A percentile compares a stretch with the other conserved stretches of the same genome.
Conservation (phyloP, 2,329 filamentous ascomycete species). For the Beauveria brongniartii region DNA sequence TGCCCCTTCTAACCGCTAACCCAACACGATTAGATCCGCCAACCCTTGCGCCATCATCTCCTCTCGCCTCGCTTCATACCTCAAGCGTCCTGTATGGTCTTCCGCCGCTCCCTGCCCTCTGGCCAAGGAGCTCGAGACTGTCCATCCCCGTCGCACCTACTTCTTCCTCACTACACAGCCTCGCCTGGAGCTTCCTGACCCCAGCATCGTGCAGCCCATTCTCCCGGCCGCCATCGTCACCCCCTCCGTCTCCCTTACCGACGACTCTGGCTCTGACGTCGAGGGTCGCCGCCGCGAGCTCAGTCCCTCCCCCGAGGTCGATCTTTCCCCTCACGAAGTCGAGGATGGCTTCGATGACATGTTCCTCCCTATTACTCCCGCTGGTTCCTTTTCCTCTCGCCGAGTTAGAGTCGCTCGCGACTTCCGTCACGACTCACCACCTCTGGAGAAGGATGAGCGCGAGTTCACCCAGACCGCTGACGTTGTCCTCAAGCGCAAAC, state of each 20-base stretch:
- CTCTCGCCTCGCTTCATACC: constrained; percentile 78
- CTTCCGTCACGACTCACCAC: constrained; percentile 68
- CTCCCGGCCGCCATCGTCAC: constrained; percentile 55
- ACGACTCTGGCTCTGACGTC: constrained; percentile 51
- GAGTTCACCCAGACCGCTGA: constrained; percentile 96
- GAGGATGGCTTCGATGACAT: constrained; percentile 61
- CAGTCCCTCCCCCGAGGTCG: constrained; percentile 88
- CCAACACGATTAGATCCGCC: constrained; percentile 60
- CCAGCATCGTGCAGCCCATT: constrained; percentile 22
- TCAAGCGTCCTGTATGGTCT: constrained; percentile 79
- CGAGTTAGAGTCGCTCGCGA: constrained; percentile 30
- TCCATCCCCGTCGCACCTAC: constrained; percentile 90
- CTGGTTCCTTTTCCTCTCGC: constrained; percentile 52
- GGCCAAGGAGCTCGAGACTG: constrained; percentile 84
- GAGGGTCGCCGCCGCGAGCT: constrained; percentile 62
- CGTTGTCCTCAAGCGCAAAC: constrained; percentile 62
- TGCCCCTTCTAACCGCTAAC: constrained; percentile 15
- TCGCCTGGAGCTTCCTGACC: constrained; percentile 66
- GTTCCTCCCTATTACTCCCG: constrained; percentile 52
- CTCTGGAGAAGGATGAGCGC: constrained; percentile 86
- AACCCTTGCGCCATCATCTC: constrained; percentile 95
- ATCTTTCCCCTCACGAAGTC: constrained; percentile 79
- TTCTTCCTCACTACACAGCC: constrained; percentile 90
- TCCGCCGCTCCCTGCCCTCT: constrained; percentile 74
- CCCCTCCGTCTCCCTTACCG: constrained; percentile 64